Conservation (phyloP, 2,329 filamentous ascomycete genomes). For the Periconia sp. region DNA sequence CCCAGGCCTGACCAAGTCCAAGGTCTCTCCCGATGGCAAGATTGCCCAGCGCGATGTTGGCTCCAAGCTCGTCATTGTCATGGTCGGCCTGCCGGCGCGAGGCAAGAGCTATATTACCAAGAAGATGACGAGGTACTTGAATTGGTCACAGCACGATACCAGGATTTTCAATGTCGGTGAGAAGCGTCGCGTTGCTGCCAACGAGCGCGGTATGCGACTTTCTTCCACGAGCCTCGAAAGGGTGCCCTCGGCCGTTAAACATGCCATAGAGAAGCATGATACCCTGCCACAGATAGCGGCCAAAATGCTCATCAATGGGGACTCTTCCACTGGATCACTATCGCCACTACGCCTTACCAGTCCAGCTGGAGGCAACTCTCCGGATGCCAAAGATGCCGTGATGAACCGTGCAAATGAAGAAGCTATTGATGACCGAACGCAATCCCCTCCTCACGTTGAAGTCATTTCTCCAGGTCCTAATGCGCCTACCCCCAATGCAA, state of each 20-base stretch:
- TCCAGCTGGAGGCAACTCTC: slow-evolving; percentile 20
- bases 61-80: slow-evolving; percentile 94
- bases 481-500: slow-evolving; percentile 20
- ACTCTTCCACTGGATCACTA: slow-evolving; percentile 49
- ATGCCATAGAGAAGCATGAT: slow-evolving; percentile 30
- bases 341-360: slow-evolving; percentile 32
- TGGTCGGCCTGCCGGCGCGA: slow-evolving; percentile 93
- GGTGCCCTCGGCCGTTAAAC: slow-evolving; percentile 24
- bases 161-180: slow-evolving; percentile 98
- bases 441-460: slow-evolving; percentile 26
- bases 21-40: slow-evolving; percentile 90
- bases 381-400: neutral
- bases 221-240: slow-evolving; percentile 35
- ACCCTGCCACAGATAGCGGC: slow-evolving; percentile 47
- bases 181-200: slow-evolving; percentile 77
- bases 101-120: slow-evolving; percentile 99
- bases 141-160: slow-evolving; percentile 96
- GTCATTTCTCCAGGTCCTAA: slow-evolving; percentile 38
- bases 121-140: slow-evolving; percentile 91
- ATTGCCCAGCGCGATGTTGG: slow-evolving; percentile 94
- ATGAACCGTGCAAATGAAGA: slow-evolving; percentile 13
- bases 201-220: slow-evolving; percentile 50
- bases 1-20: slow-evolving; percentile 91
- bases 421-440: slow-evolving; percentile 24
- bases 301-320: slow-evolving; percentile 62